Evolutionary conservation across 768 basidiomycete species (phyloP).

Genomic region (Kockovaella imperatae): DNA sequence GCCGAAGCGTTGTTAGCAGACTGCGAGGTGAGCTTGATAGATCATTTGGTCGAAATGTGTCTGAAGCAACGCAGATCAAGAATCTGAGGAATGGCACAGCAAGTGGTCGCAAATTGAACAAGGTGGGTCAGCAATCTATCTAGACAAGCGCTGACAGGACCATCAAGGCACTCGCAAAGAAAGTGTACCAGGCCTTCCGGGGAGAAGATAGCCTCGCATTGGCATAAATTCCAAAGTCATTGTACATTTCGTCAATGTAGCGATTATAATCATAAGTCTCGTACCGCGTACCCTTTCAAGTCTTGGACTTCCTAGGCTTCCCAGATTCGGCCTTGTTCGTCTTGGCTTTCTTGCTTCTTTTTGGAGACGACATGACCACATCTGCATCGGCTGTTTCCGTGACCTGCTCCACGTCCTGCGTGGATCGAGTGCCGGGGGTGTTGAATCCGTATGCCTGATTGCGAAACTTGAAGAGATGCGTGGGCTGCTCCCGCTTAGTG

Average conservation of each 20-base stretch:
- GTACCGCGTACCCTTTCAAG: neutral
- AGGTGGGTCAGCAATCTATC: constrained; percentile 8
- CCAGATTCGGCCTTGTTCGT: constrained; percentile 10
- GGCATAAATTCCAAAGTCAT: constrained; percentile 7
- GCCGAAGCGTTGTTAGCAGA: constrained; percentile 29
- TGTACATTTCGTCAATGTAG: neutral
- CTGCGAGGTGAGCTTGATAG: constrained; percentile 30
- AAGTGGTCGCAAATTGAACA: constrained; percentile 22
- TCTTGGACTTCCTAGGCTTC: constrained; percentile 22
- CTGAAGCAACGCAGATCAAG: constrained; percentile 15
- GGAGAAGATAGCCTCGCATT: constrained; percentile 35
- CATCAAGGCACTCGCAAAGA: constrained; percentile 26
- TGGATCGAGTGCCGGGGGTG: constrained; percentile 20
- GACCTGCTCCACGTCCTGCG: neutral
- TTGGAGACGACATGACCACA: neutral
- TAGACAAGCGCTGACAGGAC: neutral
- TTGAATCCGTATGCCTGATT: constrained; percentile 34
- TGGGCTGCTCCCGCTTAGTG: constrained; percentile 32
- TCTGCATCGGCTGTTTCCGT: neutral
- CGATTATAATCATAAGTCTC: constrained; percentile 1
- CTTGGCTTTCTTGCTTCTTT: constrained; percentile 6
- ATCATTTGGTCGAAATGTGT: neutral
- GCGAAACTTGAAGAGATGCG: constrained; percentile 40
- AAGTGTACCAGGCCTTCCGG: constrained; percentile 28
- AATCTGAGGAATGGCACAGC: constrained; percentile 27